A percentile compares a stretch with the other conserved stretches of the same genome.
These are phyloP conservation scores for Penicillium coprophilum DNA, from an alignment of 495 filamentous ascomycete genomes.

Conservation along the genomic window DNA sequence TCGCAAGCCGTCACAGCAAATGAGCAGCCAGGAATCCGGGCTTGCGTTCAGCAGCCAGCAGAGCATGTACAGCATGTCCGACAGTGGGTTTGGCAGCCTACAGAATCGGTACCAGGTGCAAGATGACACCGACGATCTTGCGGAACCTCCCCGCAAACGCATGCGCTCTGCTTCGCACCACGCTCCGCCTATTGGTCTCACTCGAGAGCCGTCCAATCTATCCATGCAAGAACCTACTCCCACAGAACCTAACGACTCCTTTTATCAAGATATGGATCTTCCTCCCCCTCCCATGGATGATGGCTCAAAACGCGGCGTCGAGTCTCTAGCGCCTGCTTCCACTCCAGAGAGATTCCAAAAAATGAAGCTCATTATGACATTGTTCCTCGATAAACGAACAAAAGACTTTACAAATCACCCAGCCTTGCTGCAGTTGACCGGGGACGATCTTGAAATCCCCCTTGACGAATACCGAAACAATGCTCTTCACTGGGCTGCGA, in stretches of 20 bases:
- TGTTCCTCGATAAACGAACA: constrained; percentile 72
- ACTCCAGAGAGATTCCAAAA: constrained; percentile 70
- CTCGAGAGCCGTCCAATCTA: constrained; percentile 40
- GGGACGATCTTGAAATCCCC: constrained; percentile 82
- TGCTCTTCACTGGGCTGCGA: constrained; percentile 96
- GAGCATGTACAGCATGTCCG: constrained; percentile 64
- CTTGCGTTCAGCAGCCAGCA: constrained; percentile 61
- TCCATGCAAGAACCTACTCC: constrained; percentile 61
- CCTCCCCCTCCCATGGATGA: constrained; percentile 50
- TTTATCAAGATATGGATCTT: constrained; percentile 62
- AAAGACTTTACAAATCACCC: constrained; percentile 65
- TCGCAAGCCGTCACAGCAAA: constrained; percentile 59
- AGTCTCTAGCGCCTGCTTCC: constrained; percentile 66
- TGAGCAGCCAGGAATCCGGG: constrained; percentile 62
- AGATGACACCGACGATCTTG: constrained; percentile 54
- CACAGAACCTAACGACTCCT: constrained; percentile 85
- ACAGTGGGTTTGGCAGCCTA: constrained; percentile 61
- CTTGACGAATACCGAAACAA: constrained; percentile 85
- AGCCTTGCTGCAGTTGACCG: constrained; percentile 67
- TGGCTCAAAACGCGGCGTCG: constrained; percentile 57
- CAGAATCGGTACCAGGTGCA: constrained; percentile 45
- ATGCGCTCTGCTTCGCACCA: constrained; percentile 56
- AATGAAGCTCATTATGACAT: constrained; percentile 74
- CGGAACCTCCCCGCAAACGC: constrained; percentile 86
- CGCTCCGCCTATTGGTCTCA: constrained; percentile 39